Conservation (phyloP, 2,329 filamentous ascomycete genomes). For the Coniochaeta ligniaria region DNA sequence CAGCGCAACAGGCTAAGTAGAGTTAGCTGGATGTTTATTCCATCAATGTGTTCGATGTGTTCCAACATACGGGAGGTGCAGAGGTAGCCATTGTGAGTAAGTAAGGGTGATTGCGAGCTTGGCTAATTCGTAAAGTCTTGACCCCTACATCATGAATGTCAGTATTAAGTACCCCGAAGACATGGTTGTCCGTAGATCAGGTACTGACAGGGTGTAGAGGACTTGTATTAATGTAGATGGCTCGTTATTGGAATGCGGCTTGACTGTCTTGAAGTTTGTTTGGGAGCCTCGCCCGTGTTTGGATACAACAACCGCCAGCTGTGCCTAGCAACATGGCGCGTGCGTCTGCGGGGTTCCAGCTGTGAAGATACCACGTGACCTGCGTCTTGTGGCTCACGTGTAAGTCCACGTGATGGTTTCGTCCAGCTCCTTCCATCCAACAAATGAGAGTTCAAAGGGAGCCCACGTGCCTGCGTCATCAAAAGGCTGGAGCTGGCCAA, state of each 20-base stretch:
- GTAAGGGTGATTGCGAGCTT: not conserved
- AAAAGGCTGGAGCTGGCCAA: not conserved
- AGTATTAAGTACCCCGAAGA: not conserved
- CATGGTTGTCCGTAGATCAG: not conserved
- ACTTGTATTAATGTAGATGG: not conserved
- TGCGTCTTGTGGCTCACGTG: not conserved
- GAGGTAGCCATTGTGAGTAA: conserved; percentile 6
- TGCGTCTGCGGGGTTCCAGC: not conserved
- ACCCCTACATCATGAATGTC: not conserved
- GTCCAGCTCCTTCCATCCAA: not conserved
- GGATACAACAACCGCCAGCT: not conserved
- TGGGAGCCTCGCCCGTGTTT: conserved; percentile 3
- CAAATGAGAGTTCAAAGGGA: not conserved
- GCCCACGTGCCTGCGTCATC: conserved; percentile 1
- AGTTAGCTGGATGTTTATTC: conserved; percentile 5
- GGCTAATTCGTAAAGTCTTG: not conserved
- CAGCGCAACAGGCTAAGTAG: conserved; percentile 64
- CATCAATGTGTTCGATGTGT: not conserved
- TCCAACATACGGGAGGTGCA: conserved; percentile 5
- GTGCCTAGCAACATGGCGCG: conserved; percentile 2
- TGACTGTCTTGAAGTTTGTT: conserved; percentile 2
- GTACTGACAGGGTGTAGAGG: not conserved
- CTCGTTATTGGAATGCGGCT: not conserved
- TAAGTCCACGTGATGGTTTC: not conserved
- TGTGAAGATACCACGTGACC: too few species aligned